Conservation (phyloP, 768 basidiomycete species). For the Mycena metata region DNA sequence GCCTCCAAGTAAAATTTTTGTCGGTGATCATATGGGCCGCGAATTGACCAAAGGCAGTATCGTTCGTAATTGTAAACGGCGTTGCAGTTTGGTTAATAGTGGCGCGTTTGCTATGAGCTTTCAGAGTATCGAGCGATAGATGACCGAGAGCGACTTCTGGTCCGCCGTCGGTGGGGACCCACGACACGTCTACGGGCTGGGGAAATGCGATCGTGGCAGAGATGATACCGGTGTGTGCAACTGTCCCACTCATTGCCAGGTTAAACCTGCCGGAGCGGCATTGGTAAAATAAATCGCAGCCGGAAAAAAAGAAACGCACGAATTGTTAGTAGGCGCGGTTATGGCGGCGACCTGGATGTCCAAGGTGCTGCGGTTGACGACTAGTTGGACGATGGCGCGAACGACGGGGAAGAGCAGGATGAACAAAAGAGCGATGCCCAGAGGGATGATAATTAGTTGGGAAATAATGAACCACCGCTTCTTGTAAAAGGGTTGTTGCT, state of each 20-base stretch:
- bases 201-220: constrained; percentile 73
- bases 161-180: constrained; percentile 61
- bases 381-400: constrained; percentile 73
- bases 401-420: constrained; percentile 78
- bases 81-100: constrained; percentile 70
- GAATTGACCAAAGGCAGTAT: constrained; percentile 72
- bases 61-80: constrained; percentile 67
- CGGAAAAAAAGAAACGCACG: constrained; percentile 55
- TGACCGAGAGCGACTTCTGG: constrained; percentile 66
- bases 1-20: constrained; percentile 75
- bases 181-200: constrained; percentile 68
- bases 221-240: constrained; percentile 76
- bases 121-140: constrained; percentile 62
- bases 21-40: constrained; percentile 74
- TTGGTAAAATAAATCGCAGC: not conserved
- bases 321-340: constrained; percentile 64
- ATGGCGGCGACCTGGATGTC: constrained; percentile 68
- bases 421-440: constrained; percentile 75
- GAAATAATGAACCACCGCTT: constrained; percentile 75
- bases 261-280: constrained; percentile 57
- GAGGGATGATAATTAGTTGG: constrained; percentile 60
- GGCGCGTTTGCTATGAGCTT: constrained; percentile 68
- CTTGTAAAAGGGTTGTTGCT: constrained; percentile 68
- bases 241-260: constrained; percentile 66
- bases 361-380: constrained; percentile 69